These are phyloP conservation scores for Knufia petricola DNA, from an alignment of 2,329 filamentous ascomycete species.

Conservation along the genomic window DNA sequence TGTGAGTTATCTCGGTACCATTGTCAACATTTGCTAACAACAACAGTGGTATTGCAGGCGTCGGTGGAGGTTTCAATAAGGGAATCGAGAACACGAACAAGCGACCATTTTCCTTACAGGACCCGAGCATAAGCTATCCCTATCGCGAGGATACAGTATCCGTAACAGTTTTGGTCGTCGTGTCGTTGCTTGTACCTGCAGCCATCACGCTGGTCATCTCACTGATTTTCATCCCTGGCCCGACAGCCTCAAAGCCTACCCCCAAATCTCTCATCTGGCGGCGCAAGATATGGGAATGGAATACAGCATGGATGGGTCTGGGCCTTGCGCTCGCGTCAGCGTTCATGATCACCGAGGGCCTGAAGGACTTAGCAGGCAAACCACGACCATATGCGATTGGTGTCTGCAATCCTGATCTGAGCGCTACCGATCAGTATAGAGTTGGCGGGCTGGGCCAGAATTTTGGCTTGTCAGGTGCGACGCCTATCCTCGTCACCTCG, in stretches of 20 bases:
- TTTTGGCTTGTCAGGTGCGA: constrained; percentile 37
- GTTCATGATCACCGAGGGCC: constrained; percentile 72
- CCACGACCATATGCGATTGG: constrained; percentile 55
- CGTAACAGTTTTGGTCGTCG: constrained; percentile 53
- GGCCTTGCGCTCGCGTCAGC: constrained; percentile 60
- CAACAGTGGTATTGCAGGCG: constrained; percentile 44
- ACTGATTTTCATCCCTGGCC: constrained; percentile 61
- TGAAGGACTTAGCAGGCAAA: constrained; percentile 66
- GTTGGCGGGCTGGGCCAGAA: constrained; percentile 50
- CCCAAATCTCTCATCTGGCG: constrained; percentile 60
- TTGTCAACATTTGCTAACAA: not conserved
- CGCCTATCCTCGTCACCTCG: constrained; percentile 62
- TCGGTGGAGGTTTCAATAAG: constrained; percentile 51
- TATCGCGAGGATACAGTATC: constrained; percentile 64
- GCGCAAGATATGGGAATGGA: constrained; percentile 83
- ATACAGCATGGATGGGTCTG: constrained; percentile 75
- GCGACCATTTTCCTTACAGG: constrained; percentile 60
- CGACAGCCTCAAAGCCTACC: constrained; percentile 53
- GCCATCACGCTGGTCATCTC: constrained; percentile 59
- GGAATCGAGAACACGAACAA: constrained; percentile 37
- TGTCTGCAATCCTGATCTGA: constrained; percentile 67
- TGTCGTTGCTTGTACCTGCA: constrained; percentile 55
- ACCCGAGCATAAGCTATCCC: constrained; percentile 73
- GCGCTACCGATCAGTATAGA: constrained; percentile 48
- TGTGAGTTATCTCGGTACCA: constrained; percentile 34